A percentile compares a stretch with the other conserved stretches of the same genome.
These are phyloP conservation scores for Phytopythium helicoides DNA, from an alignment of 352 stramenopile species.

Conservation along the genomic window DNA sequence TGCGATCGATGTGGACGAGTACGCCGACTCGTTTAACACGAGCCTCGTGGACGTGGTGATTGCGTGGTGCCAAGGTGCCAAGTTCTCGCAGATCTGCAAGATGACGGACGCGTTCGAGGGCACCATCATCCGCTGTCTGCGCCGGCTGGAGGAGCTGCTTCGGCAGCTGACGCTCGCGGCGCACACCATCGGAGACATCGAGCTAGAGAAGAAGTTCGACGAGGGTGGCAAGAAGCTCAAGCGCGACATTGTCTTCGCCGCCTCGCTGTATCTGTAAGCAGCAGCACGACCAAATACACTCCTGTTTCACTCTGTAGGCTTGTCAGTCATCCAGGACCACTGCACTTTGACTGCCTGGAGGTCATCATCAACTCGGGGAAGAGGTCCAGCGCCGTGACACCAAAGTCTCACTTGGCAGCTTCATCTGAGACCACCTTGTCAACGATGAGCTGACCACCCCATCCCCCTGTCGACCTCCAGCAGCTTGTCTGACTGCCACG, in stretches of 20 bases:
- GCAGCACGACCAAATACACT: background rate
- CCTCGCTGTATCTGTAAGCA: conserved; percentile 95
- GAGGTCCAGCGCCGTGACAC: too few species aligned
- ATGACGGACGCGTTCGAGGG: conserved; percentile 98
- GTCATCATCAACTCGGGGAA: too few species aligned
- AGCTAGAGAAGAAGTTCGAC: conserved; percentile 98
- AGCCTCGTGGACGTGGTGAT: conserved; percentile 98
- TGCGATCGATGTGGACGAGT: conserved; percentile 96
- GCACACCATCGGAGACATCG: conserved; percentile 96
- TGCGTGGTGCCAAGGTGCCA: conserved; percentile 96
- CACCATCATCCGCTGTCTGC: conserved; percentile 97
- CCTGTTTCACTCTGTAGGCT: too few species aligned
- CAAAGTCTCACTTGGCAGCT: background rate
- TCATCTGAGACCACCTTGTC: background rate
- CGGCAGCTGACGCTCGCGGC: conserved; percentile 95
- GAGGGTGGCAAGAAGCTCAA: conserved; percentile 97
- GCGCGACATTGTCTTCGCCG: conserved; percentile 99
- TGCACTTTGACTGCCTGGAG: too few species aligned
- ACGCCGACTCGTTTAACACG: conserved; percentile 96
- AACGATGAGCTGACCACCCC: conserved; percentile 18
- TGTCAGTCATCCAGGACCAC: too few species aligned
- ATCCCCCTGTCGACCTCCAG: conserved; percentile 2
- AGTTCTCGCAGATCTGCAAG: conserved; percentile 99
- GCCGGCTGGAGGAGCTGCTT: conserved; percentile 97
- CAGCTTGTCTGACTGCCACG: background rate